A percentile compares a stretch with the other conserved stretches of the same genome.
Conservation (phyloP, 805 yeast genomes). For the Ogataea saltuana region DNA sequence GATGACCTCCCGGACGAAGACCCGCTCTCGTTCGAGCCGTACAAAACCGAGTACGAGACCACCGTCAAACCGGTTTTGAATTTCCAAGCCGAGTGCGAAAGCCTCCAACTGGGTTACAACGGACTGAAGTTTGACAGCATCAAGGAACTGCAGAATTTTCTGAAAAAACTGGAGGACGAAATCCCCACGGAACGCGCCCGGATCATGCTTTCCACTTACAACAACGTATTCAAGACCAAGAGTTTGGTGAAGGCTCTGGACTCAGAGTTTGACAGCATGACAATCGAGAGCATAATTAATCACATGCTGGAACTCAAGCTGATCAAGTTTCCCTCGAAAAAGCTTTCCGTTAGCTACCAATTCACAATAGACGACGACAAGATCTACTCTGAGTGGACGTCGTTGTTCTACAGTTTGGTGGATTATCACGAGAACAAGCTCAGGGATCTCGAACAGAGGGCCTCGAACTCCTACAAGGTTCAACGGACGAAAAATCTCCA, state of each 20-base stretch:
- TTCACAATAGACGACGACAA: slow-evolving; percentile 23
- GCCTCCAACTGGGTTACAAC: slow-evolving; percentile 12
- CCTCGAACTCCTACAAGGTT: slow-evolving; percentile 1
- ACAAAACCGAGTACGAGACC: slow-evolving; percentile 11
- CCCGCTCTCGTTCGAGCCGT: slow-evolving; percentile 12
- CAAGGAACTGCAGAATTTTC: slow-evolving; percentile 14
- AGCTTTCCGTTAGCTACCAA: slow-evolving; percentile 11
- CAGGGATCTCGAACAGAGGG: slow-evolving; percentile 4
- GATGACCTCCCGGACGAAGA: background rate
- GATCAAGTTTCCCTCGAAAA: slow-evolving; percentile 20
- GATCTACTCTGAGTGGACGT: slow-evolving; percentile 19
- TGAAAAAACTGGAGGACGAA: slow-evolving; percentile 9
- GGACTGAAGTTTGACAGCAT: slow-evolving; percentile 13
- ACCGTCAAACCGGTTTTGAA: slow-evolving; percentile 6
- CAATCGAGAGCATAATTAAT: slow-evolving; percentile 22
- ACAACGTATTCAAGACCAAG: slow-evolving; percentile 16
- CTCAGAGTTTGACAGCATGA: slow-evolving; percentile 11
- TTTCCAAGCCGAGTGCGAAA: slow-evolving; percentile 1
- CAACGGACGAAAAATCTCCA: slow-evolving; percentile 3
- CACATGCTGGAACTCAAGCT: slow-evolving; percentile 18
- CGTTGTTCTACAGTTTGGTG: slow-evolving; percentile 13
- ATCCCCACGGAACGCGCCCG: slow-evolving; percentile 11
- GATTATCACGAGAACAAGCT: slow-evolving; percentile 10
- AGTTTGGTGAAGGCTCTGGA: slow-evolving; percentile 12
- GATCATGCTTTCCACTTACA: slow-evolving; percentile 11